Percentiles rank a stretch among this genome's conserved stretches.
These are phyloP conservation scores for Globisporangium nunn DNA, from an alignment of 352 stramenopile species.

Conservation along the genomic window DNA sequence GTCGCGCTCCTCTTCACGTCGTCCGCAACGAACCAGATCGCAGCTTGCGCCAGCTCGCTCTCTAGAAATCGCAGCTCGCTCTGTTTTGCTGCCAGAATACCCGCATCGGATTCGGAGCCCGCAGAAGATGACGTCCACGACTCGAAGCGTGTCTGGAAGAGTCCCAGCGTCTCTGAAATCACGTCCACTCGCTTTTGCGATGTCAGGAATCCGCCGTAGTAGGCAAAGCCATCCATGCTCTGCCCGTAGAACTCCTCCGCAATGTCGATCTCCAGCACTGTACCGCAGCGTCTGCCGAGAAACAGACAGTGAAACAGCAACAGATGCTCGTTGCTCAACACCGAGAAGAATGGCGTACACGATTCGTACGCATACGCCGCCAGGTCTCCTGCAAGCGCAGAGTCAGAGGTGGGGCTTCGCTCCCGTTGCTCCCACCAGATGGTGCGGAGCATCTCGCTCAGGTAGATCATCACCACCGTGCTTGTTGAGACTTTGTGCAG, in stretches of 20 bases:
- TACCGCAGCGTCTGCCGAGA: conserved; percentile 19
- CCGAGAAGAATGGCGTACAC: conserved; percentile 53
- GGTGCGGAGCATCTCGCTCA: conserved; percentile 33
- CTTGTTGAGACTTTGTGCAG: conserved; percentile 50
- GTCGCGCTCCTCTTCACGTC: conserved; percentile 13
- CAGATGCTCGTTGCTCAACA: conserved; percentile 63
- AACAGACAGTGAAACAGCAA: conserved; percentile 47
- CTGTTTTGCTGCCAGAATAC: conserved; percentile 7
- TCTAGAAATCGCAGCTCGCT: conserved; percentile 35
- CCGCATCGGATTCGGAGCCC: conserved; percentile 9
- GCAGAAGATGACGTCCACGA: conserved; percentile 21
- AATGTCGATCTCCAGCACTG: conserved; percentile 8
- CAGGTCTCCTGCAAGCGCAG: conserved; percentile 26
- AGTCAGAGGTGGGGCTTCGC: neutral
- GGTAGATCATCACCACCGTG: conserved; percentile 59
- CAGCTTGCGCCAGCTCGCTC: conserved; percentile 22
- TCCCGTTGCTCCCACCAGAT: conserved; percentile 41
- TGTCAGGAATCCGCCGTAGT: conserved; percentile 33
- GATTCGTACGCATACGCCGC: conserved; percentile 63
- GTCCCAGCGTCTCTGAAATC: conserved; percentile 27
- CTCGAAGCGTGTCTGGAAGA: conserved; percentile 42
- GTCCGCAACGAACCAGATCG: conserved; percentile 21
- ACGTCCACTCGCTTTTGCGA: conserved; percentile 46
- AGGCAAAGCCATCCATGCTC: conserved; percentile 18
- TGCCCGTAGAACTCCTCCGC: conserved; percentile 55